Percentiles rank a stretch among this genome's conserved stretches.
phyloP scores from a whole-genome alignment of 2,329 filamentous ascomycete genomes.

The Monosporascus ibericus region DNA sequence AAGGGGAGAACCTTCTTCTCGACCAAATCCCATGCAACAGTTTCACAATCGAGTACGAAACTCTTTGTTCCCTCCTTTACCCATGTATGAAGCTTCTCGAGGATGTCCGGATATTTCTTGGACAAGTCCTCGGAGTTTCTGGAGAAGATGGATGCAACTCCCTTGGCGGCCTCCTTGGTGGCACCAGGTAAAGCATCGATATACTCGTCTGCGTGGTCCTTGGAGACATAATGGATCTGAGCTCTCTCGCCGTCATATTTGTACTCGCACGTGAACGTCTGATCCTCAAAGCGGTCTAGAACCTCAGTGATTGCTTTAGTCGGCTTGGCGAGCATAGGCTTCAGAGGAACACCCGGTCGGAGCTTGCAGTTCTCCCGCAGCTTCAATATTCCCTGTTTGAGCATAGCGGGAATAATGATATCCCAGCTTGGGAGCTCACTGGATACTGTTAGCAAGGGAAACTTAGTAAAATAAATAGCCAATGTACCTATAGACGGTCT shows the following conservation, averaged over 20 bases:
- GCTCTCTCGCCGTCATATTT: constrained; percentile 98
- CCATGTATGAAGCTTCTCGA: constrained; percentile 82
- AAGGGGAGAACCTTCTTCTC: constrained; percentile 97
- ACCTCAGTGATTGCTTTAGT: constrained; percentile 98
- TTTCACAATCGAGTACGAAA: constrained; percentile 98
- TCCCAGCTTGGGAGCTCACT: constrained; percentile 95
- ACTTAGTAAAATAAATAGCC: background rate
- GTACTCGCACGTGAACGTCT: constrained; percentile 96
- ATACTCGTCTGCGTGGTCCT: constrained; percentile 66
- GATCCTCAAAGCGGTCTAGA: constrained; percentile 89
- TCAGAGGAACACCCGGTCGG: constrained; percentile 86
- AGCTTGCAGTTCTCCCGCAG: constrained; percentile 82
- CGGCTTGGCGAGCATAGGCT: constrained; percentile 97
- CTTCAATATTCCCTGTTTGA: constrained; percentile 79
- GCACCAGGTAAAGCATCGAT: constrained; percentile 54
- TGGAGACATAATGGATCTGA: constrained; percentile 96
- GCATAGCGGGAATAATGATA: constrained; percentile 83
- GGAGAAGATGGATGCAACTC: constrained; percentile 90
- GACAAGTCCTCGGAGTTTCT: constrained; percentile 95
- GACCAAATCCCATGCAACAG: constrained; percentile 89
- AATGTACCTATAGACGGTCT: constrained; percentile 77
- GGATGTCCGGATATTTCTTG: constrained; percentile 95
- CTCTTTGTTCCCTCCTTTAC: constrained; percentile 85
- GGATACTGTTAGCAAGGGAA: constrained; percentile 26
- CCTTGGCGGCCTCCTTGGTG: constrained; percentile 60